Conservation (phyloP, 1,284 basidiomycete species). For the Kalmanozyma brasiliensis region DNA sequence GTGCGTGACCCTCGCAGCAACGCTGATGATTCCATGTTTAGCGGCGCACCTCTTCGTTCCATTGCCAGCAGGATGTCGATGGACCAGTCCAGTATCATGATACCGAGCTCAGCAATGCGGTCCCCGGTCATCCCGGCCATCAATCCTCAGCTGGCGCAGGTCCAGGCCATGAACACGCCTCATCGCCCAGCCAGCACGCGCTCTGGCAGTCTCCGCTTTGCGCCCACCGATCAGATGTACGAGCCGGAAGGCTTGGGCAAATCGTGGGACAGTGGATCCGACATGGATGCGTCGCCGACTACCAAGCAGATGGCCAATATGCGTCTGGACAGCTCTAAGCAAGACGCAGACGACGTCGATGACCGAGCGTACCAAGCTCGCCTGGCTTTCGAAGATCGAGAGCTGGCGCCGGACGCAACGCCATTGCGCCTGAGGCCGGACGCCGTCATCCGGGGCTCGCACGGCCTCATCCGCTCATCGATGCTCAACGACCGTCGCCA, state of each 20-base stretch:
- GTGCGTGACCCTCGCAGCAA: conserved; percentile 42
- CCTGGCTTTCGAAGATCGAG: conserved; percentile 76
- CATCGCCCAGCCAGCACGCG: conserved; percentile 42
- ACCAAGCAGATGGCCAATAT: conserved; percentile 25
- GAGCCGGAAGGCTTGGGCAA: conserved; percentile 28
- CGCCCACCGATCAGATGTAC: conserved; percentile 35
- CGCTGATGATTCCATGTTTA: conserved; percentile 31
- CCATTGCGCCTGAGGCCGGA: conserved; percentile 77
- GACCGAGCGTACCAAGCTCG: conserved; percentile 42
- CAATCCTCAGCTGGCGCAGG: conserved; percentile 27
- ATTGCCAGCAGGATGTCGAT: conserved; percentile 38
- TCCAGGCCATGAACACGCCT: conserved; percentile 34
- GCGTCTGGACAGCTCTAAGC: conserved; percentile 9
- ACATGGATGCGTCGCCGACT: conserved; percentile 10
- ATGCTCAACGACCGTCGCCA: conserved; percentile 91
- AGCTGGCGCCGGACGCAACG: conserved; percentile 81
- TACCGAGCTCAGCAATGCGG: conserved; percentile 15
- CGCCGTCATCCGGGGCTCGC: conserved; percentile 78
- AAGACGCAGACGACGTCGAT: conserved; percentile 23
- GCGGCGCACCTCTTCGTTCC: conserved; percentile 29
- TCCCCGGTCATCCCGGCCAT: conserved; percentile 30
- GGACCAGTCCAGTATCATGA: conserved; percentile 44
- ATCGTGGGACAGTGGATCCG: conserved; percentile 33
- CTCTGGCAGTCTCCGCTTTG: conserved; percentile 52
- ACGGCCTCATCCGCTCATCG: conserved; percentile 83